A percentile compares a stretch with the other conserved stretches of the same genome.
Conservation (phyloP, 2,329 filamentous ascomycete genomes). For the Coniochaeta hoffmannii region DNA sequence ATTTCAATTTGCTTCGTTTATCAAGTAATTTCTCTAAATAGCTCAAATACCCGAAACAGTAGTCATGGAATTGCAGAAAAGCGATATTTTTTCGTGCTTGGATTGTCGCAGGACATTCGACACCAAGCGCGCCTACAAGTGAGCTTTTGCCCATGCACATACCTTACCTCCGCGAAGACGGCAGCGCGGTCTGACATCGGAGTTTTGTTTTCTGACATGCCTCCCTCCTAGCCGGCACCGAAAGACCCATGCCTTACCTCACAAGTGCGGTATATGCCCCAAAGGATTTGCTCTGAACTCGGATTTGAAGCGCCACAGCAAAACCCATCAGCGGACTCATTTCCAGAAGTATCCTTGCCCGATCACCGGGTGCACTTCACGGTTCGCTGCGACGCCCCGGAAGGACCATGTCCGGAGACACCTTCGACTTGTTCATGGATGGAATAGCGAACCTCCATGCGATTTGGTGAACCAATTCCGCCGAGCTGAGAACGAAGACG, state of each 20-base stretch:
- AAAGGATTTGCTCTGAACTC: background rate
- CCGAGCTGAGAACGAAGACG: background rate
- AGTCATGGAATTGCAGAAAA: background rate
- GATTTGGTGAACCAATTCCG: background rate
- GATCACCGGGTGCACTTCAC: background rate
- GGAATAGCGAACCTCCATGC: background rate
- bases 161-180: no score
- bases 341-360: background rate
- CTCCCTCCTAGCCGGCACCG: background rate
- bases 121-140: background rate
- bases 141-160: no score
- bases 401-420: background rate
- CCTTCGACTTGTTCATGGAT: background rate
- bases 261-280: background rate
- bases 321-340: background rate
- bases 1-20: no score
- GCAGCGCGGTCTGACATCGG: no score
- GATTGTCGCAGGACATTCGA: background rate
- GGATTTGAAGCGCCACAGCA: background rate
- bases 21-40: no score
- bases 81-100: background rate
- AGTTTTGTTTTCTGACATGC: background rate
- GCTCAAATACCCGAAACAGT: no score
- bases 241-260: background rate
- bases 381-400: background rate